Evolutionary conservation across 768 basidiomycete species (phyloP).

Genomic region (Omphalotus guepiniiformis): DNA sequence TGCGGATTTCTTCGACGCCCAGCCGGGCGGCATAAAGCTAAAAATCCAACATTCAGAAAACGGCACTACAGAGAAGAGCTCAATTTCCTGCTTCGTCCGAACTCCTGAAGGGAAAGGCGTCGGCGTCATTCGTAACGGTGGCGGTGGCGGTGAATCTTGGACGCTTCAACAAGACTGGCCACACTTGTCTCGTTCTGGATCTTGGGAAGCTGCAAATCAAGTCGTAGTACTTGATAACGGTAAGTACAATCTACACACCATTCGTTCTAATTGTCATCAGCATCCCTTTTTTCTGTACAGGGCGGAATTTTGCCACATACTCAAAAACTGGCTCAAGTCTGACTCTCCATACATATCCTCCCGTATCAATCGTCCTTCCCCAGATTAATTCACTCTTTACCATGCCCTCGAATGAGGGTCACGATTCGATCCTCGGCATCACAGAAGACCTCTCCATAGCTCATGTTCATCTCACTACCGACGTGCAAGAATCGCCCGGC

Average conservation of each 20-base stretch:
- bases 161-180: conserved; percentile 41
- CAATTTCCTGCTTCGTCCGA: conserved; percentile 61
- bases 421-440: conserved; percentile 63
- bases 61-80: conserved; percentile 42
- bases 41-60: conserved; percentile 36
- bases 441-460: conserved; percentile 57
- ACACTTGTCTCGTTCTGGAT: conserved; percentile 43
- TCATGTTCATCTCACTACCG: conserved; percentile 41
- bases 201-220: conserved; percentile 56
- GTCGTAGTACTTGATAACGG: conserved; percentile 71
- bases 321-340: conserved; percentile 40
- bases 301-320: conserved; percentile 55
- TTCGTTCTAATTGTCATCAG: not conserved
- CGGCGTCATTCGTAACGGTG: conserved; percentile 54
- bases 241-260: conserved; percentile 22
- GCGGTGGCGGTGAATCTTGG: conserved; percentile 67
- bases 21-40: conserved; percentile 46
- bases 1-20: conserved; percentile 57
- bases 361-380: conserved; percentile 40
- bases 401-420: conserved; percentile 47
- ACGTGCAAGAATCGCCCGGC: conserved; percentile 19
- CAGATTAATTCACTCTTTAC: conserved; percentile 59
- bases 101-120: conserved; percentile 79
- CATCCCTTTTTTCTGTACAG: conserved; percentile 21
- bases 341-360: conserved; percentile 50